Conservation (phyloP, 306 rosid species). For the Cajanus cajan region DNA sequence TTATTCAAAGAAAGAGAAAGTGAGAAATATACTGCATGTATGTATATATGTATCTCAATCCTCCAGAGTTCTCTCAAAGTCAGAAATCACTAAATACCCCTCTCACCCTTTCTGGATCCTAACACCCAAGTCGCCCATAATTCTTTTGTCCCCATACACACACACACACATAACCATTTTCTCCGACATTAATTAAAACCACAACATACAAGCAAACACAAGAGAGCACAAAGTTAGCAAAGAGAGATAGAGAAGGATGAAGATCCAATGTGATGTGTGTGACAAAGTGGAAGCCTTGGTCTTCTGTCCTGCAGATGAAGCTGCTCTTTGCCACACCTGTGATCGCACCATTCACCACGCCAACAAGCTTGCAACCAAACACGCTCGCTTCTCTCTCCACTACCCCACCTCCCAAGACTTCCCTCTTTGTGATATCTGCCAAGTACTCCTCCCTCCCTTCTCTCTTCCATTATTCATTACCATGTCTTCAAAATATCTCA, state of each 20-base stretch:
- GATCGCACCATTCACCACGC: constrained; percentile 77
- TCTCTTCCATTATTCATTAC: background rate
- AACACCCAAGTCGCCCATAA: constrained; percentile 56
- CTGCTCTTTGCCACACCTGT: constrained; percentile 74
- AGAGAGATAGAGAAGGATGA: constrained; percentile 42
- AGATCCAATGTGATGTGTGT: constrained; percentile 86
- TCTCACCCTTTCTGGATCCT: constrained; percentile 40
- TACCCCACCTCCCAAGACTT: constrained; percentile 45
- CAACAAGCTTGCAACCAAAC: constrained; percentile 77
- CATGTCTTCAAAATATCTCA: too few relatives aligned
- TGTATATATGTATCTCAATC: too few relatives aligned
- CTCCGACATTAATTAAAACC: background rate
- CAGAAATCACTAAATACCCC: constrained; percentile 33
- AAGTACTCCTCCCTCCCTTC: constrained; percentile 34
- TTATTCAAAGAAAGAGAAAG: constrained; percentile 34
- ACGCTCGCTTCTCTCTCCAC: constrained; percentile 62
- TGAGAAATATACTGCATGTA: background rate
- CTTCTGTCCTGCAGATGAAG: constrained; percentile 91
- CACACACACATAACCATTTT: background rate
- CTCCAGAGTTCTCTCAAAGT: constrained; percentile 33
- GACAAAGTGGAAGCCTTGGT: constrained; percentile 57
- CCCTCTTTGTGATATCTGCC: constrained; percentile 86
- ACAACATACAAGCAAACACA: background rate
- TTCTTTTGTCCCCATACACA: constrained; percentile 38
- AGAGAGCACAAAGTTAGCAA: background rate